Conservation (phyloP, 2,329 filamentous ascomycete species). For the Botrytis pseudocinerea region DNA sequence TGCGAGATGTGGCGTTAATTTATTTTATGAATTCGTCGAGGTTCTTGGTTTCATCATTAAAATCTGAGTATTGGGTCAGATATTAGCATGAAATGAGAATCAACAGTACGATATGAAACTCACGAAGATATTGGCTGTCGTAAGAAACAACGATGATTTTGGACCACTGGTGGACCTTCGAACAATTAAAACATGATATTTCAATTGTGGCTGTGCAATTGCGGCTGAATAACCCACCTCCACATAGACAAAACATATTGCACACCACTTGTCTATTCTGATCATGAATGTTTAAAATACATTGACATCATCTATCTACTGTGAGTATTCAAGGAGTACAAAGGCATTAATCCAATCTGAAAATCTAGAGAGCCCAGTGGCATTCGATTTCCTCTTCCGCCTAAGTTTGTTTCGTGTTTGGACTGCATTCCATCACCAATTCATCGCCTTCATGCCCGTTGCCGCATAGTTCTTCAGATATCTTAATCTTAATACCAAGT, state of each 20-base stretch:
- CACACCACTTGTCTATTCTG: not conserved
- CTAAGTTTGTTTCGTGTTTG: too few species aligned
- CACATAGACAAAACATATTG: not conserved
- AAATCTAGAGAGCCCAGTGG: not conserved
- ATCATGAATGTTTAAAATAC: not conserved
- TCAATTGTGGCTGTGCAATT: not conserved
- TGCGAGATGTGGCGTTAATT: not conserved
- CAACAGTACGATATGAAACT: not conserved
- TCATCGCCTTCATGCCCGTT: not conserved
- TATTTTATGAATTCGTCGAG: not conserved
- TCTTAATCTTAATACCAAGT: not conserved
- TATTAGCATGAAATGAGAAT: not conserved
- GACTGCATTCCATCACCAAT: not conserved
- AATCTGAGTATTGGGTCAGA: not conserved
- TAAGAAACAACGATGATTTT: not conserved
- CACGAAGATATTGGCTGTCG: not conserved
- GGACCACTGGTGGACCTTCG: too few species aligned
- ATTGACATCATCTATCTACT: not conserved
- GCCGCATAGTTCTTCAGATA: constrained; percentile 6
- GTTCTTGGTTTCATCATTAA: not conserved
- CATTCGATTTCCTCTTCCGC: not conserved
- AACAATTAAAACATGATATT: not conserved
- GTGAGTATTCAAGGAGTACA: not conserved
- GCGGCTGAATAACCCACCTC: not conserved
- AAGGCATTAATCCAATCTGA: not conserved